Evolutionary conservation across 768 basidiomycete genomes (phyloP).

Genomic region (Trametes elegans): DNA sequence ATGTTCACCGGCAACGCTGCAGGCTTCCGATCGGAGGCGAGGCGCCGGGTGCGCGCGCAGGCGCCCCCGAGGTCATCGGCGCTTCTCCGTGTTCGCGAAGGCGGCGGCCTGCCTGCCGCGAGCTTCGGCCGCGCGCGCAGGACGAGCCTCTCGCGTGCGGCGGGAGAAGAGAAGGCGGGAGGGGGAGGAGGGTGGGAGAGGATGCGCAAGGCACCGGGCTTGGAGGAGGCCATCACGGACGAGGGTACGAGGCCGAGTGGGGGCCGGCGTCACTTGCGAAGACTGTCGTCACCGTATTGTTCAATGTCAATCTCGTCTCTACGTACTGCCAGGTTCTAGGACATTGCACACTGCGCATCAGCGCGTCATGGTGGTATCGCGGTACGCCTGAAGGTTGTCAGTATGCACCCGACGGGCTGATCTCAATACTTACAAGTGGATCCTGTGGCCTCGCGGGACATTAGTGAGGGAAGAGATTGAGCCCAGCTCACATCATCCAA

Average conservation of each 20-base stretch:
- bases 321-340: no score
- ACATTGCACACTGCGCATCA: no score
- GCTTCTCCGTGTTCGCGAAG: not conserved
- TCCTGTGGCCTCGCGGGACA: no score
- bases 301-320: no score
- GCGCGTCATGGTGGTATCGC: no score
- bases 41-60: not conserved
- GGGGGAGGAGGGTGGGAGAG: conserved; percentile 2
- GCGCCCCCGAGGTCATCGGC: not conserved
- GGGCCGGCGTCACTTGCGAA: not conserved
- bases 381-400: no score
- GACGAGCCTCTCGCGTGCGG: no score
- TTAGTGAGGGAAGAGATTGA: no score
- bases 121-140: not conserved
- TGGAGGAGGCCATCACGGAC: not conserved
- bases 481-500: no score
- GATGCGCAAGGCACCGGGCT: not conserved
- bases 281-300: not conserved
- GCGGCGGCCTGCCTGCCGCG: not conserved
- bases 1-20: conserved; percentile 12
- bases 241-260: not conserved
- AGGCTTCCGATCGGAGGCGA: conserved; percentile 14
- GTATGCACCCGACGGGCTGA: no score
- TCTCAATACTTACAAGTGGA: no score
- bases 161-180: conserved; percentile 10